Evolutionary conservation across 805 yeast species (phyloP), one percentile per base, ranked within the genome.

Genomic region (Cephaloascus fragrans): DNA sequence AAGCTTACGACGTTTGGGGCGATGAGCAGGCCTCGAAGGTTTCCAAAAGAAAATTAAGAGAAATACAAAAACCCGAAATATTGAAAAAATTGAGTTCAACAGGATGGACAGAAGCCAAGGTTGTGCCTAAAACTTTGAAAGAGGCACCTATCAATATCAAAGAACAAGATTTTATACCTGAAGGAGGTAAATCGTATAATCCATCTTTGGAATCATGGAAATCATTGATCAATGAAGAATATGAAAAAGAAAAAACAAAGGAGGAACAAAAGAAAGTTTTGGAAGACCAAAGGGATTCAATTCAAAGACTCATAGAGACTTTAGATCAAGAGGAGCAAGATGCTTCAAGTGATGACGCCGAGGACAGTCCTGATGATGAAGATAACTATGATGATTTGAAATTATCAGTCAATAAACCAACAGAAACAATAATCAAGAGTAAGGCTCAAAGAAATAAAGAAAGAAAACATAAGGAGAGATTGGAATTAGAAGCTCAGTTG

Each of bases 101-200:
- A 15, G 65, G 80, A 26, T 65, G 73, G 56, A 69, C 83, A 3
- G 59, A 62, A 28, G 75, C 86, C 4, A 69, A 72, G 3, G 56
- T 55, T 4, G 64, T 59, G 3, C 90, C 93, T 12, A 56, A 55
- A 19, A 80, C 89, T 2, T 49, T 79, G 46, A 65, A 57, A 36
- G 57, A 62, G 26, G 63, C 62, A 3, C 80, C 94, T 1, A 55
- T 78, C n/a, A 49, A 50, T 33, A 73, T 85, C 15, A 70, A 66
- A 41, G 69, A 69, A n/a, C 50, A 62, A 36, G 78, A 68, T 16
- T 57, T 48, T 2, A 41, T 78, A 3, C 88, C 95, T 10, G 80
- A 81, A 49, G 93, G 81, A 2, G 97, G 97, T 40, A 84, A 83
- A 56, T 89, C 97, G 2, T 93, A 87, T 55, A 93, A 93, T 55